A percentile compares a stretch with the other conserved stretches of the same genome.
These are phyloP conservation scores for Astrephomene gubernaculifera DNA, from an alignment of 139 green algal species.

Conservation along the genomic window DNA sequence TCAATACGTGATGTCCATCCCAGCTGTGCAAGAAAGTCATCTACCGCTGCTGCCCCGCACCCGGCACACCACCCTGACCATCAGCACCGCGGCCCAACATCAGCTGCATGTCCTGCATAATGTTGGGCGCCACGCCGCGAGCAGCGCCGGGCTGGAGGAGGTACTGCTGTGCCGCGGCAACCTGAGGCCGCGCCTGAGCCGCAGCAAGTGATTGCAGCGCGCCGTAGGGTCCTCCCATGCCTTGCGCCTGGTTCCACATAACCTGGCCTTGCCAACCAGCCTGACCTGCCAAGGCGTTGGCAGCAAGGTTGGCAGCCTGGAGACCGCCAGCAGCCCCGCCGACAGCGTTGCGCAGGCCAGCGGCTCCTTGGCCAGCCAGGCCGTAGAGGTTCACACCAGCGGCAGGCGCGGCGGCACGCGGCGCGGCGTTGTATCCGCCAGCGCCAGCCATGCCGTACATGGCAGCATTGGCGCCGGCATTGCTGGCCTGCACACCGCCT, in stretches of 20 bases:
- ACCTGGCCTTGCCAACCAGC: conserved; percentile 30
- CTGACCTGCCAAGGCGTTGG: conserved; percentile 14
- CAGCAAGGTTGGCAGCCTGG: conserved; percentile 19
- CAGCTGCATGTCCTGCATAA: conserved; percentile 26
- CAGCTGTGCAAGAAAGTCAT: neutral
- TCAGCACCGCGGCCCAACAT: conserved; percentile 13
- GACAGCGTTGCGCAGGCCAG: conserved; percentile 13
- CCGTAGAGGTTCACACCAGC: conserved; percentile 31
- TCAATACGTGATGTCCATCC: neutral
- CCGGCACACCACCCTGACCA: conserved; percentile 26
- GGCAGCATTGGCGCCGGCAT: neutral
- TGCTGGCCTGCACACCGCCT: neutral
- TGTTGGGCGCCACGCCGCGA: neutral
- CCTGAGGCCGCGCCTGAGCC: conserved; percentile 26
- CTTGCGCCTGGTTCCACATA: conserved; percentile 12
- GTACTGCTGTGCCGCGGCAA: conserved; percentile 19
- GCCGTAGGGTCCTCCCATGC: neutral
- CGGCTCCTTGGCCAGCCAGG: neutral
- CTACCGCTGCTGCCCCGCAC: conserved; percentile 39
- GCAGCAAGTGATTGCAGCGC: conserved; percentile 27
- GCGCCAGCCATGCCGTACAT: conserved; percentile 31
- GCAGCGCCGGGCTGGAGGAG: conserved; percentile 1
- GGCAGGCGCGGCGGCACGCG: neutral
- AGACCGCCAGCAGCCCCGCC: neutral
- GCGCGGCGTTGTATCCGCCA: neutral